Evolutionary conservation across 2,329 filamentous ascomycete species (phyloP).

Genomic region (Nemania diffusa): DNA sequence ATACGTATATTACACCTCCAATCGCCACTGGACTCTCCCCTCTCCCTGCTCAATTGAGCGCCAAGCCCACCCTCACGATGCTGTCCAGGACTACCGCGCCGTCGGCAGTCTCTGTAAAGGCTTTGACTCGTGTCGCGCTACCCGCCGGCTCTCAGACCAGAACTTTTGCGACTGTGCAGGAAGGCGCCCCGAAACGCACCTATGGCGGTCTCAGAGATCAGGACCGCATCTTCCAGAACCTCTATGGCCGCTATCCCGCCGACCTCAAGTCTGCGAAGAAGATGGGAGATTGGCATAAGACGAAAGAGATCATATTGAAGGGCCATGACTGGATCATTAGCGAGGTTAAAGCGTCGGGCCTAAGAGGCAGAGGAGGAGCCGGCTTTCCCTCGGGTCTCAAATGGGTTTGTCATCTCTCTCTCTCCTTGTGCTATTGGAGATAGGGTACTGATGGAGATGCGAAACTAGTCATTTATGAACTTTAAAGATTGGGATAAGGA

Average conservation of each 20-base stretch:
- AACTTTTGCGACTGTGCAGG: conserved; percentile 83
- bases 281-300: conserved; percentile 99
- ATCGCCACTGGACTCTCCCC: conserved; percentile 46
- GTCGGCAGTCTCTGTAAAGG: conserved; percentile 54
- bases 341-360: conserved; percentile 95
- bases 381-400: conserved; percentile 98
- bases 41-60: conserved; percentile 52
- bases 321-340: conserved; percentile 99
- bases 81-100: conserved; percentile 57
- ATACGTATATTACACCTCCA: conserved; percentile 39
- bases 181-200: conserved; percentile 72
- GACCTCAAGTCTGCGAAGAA: conserved; percentile 95
- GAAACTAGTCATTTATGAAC: conserved; percentile 94
- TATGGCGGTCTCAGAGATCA: conserved; percentile 94
- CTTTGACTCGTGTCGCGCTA: conserved; percentile 52
- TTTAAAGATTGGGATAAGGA: conserved; percentile 99
- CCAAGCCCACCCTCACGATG: conserved; percentile 51
- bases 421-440: background rate
- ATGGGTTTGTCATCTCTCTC: conserved; percentile 74
- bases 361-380: conserved; percentile 94
- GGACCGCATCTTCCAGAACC: conserved; percentile 98
- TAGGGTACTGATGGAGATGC: conserved; percentile 1
- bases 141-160: conserved; percentile 64
- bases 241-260: conserved; percentile 91
- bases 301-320: conserved; percentile 97